Evolutionary conservation across 1,284 basidiomycete species (phyloP), one percentile per base, ranked within the genome.

Genomic region (Mycena sp.): DNA sequence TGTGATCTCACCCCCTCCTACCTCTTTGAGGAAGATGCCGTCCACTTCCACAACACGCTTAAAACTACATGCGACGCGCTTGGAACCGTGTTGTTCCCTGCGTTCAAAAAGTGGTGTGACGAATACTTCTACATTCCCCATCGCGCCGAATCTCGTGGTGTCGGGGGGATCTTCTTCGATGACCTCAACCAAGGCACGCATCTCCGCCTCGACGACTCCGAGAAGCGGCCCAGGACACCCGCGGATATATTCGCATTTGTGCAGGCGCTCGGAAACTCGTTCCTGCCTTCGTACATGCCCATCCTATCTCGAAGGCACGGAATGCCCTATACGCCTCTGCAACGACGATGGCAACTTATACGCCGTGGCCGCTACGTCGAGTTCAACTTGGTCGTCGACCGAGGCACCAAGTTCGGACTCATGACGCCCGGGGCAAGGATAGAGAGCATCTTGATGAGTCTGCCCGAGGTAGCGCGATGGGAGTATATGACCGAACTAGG

Each of bases 71-170:
- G 94, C 75, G 91, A 93, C 71, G 76, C 80, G 41, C 90, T 96
- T 76, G 88, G 93, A 48, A 64, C 81, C 2, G 79, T 81, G 28
- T 85, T 97, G 64, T 95, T 95, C 79, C 86, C 87, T 4, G 79
- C 83, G 1, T 96, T 96, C 86, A 99, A 99, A 25, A 85, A 86
- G 70, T 99, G 96, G 95, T 99, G 97, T 81, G 98, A 99, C 80
- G 89, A 94, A 74, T 99, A 99, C 82, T 99, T 99, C 78, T 91
- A 83, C 79, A 91, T 99, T 71, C 85, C 93, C n/a, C 97, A 99
- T 75, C 89, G 97, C n/a, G 80, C 83, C 30, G 97, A 99, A 80
- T 80, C 88, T 1, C 88, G 97, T 25, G 98, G 98, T 3, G 80
- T 99, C 40, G 98, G 98, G 23, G 98, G 98, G 1, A 84, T 99